Percentiles rank a stretch among this genome's conserved stretches.
These are phyloP conservation scores for Trametes gibbosa DNA, from an alignment of 768 basidiomycete genomes.

Conservation along the genomic window DNA sequence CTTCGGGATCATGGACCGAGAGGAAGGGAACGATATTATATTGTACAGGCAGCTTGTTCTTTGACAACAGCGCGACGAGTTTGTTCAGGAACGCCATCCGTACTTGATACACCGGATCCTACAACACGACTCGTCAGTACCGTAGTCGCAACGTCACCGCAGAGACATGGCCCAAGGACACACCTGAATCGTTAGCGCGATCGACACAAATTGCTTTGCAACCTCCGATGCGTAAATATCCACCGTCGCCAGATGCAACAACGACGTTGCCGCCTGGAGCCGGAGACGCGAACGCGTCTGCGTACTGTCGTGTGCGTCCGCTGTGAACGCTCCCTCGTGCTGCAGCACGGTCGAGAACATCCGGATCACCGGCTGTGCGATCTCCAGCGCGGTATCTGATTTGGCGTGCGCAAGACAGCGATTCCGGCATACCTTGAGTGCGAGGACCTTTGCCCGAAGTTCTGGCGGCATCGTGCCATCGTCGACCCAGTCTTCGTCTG, in stretches of 20 bases:
- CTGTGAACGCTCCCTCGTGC: slow-evolving; percentile 62
- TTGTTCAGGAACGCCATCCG: slow-evolving; percentile 78
- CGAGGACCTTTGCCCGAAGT: slow-evolving; percentile 68
- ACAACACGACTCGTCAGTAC: neutral
- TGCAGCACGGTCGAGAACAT: slow-evolving; percentile 73
- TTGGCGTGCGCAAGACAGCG: slow-evolving; percentile 69
- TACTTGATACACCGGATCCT: slow-evolving; percentile 91
- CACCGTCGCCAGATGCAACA: slow-evolving; percentile 73
- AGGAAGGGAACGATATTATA: slow-evolving; percentile 88
- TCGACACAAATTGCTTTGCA: slow-evolving; percentile 55
- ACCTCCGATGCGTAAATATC: slow-evolving; percentile 57
- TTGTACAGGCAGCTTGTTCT: slow-evolving; percentile 60
- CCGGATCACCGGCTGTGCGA: slow-evolving; percentile 73
- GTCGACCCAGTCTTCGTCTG: slow-evolving; percentile 73
- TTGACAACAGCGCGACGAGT: slow-evolving; percentile 59
- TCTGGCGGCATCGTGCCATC: slow-evolving; percentile 57
- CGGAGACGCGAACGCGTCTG: slow-evolving; percentile 75
- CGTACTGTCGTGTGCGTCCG: slow-evolving; percentile 52
- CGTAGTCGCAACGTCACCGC: neutral
- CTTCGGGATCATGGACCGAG: slow-evolving; percentile 87
- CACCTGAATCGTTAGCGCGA: slow-evolving; percentile 80
- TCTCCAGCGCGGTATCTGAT: slow-evolving; percentile 56
- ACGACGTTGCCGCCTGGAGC: slow-evolving; percentile 74
- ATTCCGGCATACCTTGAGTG: slow-evolving; percentile 80
- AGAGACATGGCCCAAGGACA: slow-evolving; percentile 7